Base-by-base conservation (phyloP, 257 asterid species). In the Avicennia marina region DNA sequence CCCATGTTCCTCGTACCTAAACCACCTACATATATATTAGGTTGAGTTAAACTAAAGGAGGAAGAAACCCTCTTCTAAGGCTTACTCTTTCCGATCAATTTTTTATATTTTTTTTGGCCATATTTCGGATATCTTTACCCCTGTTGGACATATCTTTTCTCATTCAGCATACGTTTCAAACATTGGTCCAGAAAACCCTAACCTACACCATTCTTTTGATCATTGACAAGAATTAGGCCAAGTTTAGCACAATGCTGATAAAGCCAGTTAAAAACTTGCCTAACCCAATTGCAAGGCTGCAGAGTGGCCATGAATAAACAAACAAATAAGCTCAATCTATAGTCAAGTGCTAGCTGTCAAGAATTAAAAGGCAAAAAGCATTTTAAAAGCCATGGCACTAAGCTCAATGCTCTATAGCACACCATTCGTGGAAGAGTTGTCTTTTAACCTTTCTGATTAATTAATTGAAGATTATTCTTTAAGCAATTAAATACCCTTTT, bases 1-100 rank as follows among this genome's bases (percentile, higher is more conserved):
- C 54, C 1, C 11, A 64, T 40, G 60, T 32, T 60, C 67, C 70
- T 60, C 64, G 56, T 60, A 64, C 72, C 72, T 53, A 67, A 48
- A 63, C 63, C 69, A 64, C 54, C 54, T 48, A 24, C 34, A n/a
- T n/a, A n/a, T n/a, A 11, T 48, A 21, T 25, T 25, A 48, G 54
- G 54, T 52, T 11, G 21, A 66, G 48, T 60, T 54, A 55, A 61
- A 45, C 21, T 19, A 40, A 53, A n/a, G n/a, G n/a, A 27, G 50
- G 21, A 19, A 7, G 12, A 53, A 24, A 40, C 9, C n/a, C n/a
- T n/a, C 15, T 43, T 43, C 4, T 34, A 31, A 12, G 24, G 2
- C 5, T 13, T 10, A 19, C 2, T 24, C n/a, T 47, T 61, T 49
- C 26, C 40, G 16, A 49, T 58, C 31, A 11, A 0, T 42, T 27